Conservation (phyloP, 768 basidiomycete species). For the Chalciporus chontae region DNA sequence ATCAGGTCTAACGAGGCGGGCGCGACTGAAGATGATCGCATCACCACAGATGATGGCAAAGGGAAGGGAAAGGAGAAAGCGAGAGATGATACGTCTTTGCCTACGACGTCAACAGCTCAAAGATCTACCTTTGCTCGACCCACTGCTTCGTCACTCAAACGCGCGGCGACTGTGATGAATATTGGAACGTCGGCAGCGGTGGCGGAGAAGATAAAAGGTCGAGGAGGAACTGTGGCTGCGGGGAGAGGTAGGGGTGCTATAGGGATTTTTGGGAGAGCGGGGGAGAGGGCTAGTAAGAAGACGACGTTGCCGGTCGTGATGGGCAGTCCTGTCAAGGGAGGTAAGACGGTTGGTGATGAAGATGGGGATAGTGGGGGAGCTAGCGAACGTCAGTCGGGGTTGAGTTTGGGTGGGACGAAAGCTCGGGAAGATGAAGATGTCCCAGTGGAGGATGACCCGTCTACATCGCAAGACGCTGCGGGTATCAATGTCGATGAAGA, state of each 20-base stretch:
- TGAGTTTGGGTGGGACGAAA: not conserved
- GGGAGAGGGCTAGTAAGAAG: slow-evolving; percentile 39
- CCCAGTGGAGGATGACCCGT: slow-evolving; percentile 6
- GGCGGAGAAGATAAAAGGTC: slow-evolving; percentile 2
- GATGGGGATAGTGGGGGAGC: not conserved
- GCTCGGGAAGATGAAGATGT: not conserved
- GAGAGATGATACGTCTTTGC: slow-evolving; percentile 21
- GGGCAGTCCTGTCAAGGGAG: slow-evolving; percentile 46
- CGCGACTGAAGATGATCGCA: not conserved
- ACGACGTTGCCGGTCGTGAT: slow-evolving; percentile 42
- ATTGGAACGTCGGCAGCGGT: slow-evolving; percentile 3
- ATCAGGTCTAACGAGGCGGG: slow-evolving; percentile 27
- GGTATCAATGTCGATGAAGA: not conserved
- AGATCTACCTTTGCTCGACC: slow-evolving; percentile 23
- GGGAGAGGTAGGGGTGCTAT: slow-evolving; percentile 9
- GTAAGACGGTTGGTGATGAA: slow-evolving; percentile 3
- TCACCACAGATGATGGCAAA: slow-evolving; percentile 2
- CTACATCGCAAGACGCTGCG: not conserved
- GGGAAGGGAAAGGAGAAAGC: slow-evolving; percentile 19
- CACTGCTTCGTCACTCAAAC: slow-evolving; percentile 30
- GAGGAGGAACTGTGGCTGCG: not conserved
- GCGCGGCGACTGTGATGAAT: slow-evolving; percentile 17
- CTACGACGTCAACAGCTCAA: slow-evolving; percentile 1
- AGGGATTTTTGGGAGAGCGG: slow-evolving; percentile 23
- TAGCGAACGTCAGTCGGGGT: not conserved